phyloP scores from a whole-genome alignment of 257 asterid genomes.

The Plantago major region DNA sequence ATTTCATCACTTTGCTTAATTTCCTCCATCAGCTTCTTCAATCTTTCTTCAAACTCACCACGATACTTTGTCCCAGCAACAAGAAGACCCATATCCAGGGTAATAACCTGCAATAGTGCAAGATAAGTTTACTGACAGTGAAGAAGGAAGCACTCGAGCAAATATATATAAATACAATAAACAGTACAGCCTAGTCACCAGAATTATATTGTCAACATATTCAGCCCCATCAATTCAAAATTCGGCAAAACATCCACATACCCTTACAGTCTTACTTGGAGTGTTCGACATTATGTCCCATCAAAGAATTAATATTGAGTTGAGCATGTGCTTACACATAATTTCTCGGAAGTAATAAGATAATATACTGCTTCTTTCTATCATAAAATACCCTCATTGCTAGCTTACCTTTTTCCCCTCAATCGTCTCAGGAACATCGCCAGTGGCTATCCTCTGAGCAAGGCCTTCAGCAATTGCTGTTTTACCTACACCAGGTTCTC shows the following conservation, averaged over 20 bases:
- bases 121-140: neutral
- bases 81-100: slow-evolving; percentile 94
- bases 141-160: neutral
- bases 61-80: slow-evolving; percentile 99
- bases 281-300: too few relatives aligned
- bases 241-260: too few relatives aligned
- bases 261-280: too few relatives aligned
- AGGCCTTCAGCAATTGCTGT: slow-evolving; percentile 99
- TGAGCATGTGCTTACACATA: too few relatives aligned
- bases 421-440: slow-evolving; percentile 96
- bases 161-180: neutral
- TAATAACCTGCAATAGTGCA: slow-evolving; percentile 64
- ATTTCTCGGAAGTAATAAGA: too few relatives aligned
- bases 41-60: slow-evolving; percentile 98
- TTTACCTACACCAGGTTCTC: slow-evolving; percentile 99
- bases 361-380: too few relatives aligned
- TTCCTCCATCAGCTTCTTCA: slow-evolving; percentile 97
- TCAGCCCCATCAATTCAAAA: too few relatives aligned
- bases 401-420: slow-evolving; percentile 86
- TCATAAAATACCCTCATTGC: neutral
- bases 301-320: too few relatives aligned
- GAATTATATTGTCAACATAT: too few relatives aligned
- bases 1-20: slow-evolving; percentile 93
- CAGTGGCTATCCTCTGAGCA: slow-evolving; percentile 90
- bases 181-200: too few relatives aligned